Base-by-base conservation (phyloP, 805 yeast genomes). In the Wickerhamomyces alni region DNA sequence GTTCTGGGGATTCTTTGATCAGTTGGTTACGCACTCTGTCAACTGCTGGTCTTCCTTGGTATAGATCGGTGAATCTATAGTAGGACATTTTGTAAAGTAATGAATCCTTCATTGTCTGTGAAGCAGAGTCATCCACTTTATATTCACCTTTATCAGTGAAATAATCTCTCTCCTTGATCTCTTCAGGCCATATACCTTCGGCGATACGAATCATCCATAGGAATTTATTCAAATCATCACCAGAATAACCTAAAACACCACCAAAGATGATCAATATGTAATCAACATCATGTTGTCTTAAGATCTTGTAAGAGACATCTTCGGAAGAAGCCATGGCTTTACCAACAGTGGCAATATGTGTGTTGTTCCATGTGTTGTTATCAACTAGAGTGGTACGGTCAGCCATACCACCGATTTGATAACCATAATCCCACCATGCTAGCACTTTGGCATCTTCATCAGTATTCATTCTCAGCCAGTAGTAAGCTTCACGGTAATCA, bases 141-240 rank as follows among this genome's bases (percentile, higher is more conserved):
- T 87, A 93, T 62, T 88, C 96, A 45, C 98, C 97, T 40, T 77
- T 66, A 5, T 77, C 76, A 17, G 89, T 84, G 73, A 89, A 93
- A 66, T 68, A 93, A 48, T 80, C 75, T 47, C 93, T 70, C 66
- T 93, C 99, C 50, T 70, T 74, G 43, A 93, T 80, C 58, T 93
- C 98, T n/a, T 93, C 97, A 1, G 99, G 99, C 99, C 99, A 93
- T 44, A 93, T 87, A 39, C 99, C 99, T 65, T 93, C 96, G n/a
- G 96, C 77, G 50, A 93, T 93, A 62, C 99, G 78, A 22, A 93
- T 88, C 99, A 93, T 93, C 99, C 99, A 94, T 57, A 93, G 65
- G 66, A 88, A 93, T 66, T 93, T 93, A 70, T 93, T 93, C 54
- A 93, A 69, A 65, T 94, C 99, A 63, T 93, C 99, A 44, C 99